Base-by-base conservation (phyloP, 2,329 filamentous ascomycete genomes). In the Monilinia fructicola region DNA sequence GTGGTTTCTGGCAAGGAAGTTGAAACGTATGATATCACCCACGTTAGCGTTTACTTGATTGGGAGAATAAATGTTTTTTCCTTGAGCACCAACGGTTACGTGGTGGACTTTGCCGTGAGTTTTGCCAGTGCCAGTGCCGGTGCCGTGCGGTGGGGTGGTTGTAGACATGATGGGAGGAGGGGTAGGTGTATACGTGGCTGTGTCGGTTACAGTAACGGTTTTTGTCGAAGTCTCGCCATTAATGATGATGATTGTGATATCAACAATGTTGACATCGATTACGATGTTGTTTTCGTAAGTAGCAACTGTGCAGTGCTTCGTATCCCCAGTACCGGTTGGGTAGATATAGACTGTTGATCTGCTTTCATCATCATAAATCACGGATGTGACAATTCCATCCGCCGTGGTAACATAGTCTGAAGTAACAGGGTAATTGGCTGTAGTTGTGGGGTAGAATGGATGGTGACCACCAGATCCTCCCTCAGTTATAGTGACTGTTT, bases 1-100 rank as follows among this genome's bases (percentile, higher is more conserved):
- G 81, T 92, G 89, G 82, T 91, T 92, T 77, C 83, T 81, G 73
- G 83, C 83, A 77, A 88, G 81, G 81, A 92, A 92, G 71, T 85
- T 84, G 78, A 92, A 92, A 76, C 88, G 78, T 72, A 92, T 84
- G 73, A 85, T 86, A 76, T 92, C 89, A 62, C 89, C 89, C 1
- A 88, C 78, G 53, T 79, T 79, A 54, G 89, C 86, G 65, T 78
- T 76, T 72, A 91, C 78, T 71, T 84, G 78, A 68, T 85, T 80
- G 35, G 89, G 89, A 55, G 80, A 81, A 79, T 84, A 92, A 54
- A 60, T 1, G 2, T 59, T 59, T 9, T 42, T 38, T 9, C 35
- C 31, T 18, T 26, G 35, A 9, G 54, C 52, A 3, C 63, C 63
- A 18, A 65, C 54, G 9, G 26, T 59, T 21, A 65, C 35, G 18